A percentile compares a stretch with the other conserved stretches of the same genome.
phyloP scores from a whole-genome alignment of 805 yeast species.

The Starmerella sp. region DNA sequence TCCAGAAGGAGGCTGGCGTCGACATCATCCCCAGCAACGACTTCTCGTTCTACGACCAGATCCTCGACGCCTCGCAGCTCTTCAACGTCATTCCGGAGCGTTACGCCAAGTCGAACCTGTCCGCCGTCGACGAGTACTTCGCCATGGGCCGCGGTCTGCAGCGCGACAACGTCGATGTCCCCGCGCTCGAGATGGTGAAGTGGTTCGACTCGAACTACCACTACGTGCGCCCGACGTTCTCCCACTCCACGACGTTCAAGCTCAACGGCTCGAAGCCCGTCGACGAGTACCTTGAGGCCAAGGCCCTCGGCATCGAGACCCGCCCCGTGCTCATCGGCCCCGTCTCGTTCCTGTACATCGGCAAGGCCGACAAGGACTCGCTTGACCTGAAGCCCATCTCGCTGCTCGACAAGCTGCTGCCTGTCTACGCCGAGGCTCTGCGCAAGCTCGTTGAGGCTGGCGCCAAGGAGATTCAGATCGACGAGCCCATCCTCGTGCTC shows the following conservation, averaged over 20 bases:
- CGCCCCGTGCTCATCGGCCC: conserved; percentile 98
- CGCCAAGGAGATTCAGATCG: conserved; percentile 89
- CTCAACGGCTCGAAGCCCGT: conserved; percentile 94
- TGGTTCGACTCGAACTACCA: conserved; percentile 99
- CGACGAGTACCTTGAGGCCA: conserved; percentile 95
- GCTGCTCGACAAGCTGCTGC: conserved; percentile 77
- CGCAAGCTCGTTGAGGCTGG: conserved; percentile 86
- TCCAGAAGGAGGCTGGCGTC: conserved; percentile 94
- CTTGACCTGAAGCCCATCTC: conserved; percentile 88
- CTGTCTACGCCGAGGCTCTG: conserved; percentile 84
- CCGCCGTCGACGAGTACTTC: conserved; percentile 82
- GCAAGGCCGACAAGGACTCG: conserved; percentile 98
- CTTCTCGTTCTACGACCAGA: conserved; percentile 96
- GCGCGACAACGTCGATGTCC: conserved; percentile 93
- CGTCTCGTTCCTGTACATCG: conserved; percentile 83
- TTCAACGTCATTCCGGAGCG: conserved; percentile 96
- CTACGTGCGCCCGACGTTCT: conserved; percentile 98
- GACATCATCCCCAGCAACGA: conserved; percentile 96
- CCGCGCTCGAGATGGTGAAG: conserved; percentile 97
- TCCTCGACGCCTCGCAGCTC: conserved; percentile 78
- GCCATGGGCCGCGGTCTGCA: conserved; percentile 99
- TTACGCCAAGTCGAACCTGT: conserved; percentile 82
- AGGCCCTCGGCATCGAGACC: conserved; percentile 88
- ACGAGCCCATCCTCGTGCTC: conserved; percentile 92
- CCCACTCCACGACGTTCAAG: conserved; percentile 89